phyloP scores from a whole-genome alignment of 2,329 filamentous ascomycete species.

The Chaetomium sp. region DNA sequence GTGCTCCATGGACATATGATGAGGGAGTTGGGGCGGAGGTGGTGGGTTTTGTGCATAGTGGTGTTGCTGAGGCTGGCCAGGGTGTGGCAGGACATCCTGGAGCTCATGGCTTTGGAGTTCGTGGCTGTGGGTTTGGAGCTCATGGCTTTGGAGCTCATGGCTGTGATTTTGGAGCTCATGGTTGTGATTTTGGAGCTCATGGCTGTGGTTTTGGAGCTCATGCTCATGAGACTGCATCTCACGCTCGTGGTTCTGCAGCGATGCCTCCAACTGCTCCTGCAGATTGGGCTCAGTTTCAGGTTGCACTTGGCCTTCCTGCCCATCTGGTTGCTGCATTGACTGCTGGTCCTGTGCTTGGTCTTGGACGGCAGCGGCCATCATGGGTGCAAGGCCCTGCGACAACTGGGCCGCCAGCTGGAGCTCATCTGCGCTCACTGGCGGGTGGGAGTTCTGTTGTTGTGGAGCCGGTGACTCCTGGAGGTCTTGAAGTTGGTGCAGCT shows the following conservation, averaged over 20 bases:
- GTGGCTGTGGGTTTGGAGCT: slow-evolving; percentile 35
- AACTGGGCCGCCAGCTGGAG: slow-evolving; percentile 61
- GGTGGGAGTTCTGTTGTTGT: slow-evolving; percentile 48
- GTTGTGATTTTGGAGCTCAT: slow-evolving; percentile 34
- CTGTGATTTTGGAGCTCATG: slow-evolving; percentile 36
- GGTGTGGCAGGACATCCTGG: slow-evolving; percentile 37
- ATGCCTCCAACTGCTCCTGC: background rate
- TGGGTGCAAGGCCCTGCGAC: slow-evolving; percentile 56
- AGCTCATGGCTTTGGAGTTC: slow-evolving; percentile 35
- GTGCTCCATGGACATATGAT: slow-evolving; percentile 43
- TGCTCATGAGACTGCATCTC: slow-evolving; percentile 12
- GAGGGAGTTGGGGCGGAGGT: slow-evolving; percentile 38
- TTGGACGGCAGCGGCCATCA: slow-evolving; percentile 48
- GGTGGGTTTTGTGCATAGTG: slow-evolving; percentile 34
- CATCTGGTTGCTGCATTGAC: slow-evolving; percentile 9
- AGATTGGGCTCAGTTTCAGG: slow-evolving; percentile 4
- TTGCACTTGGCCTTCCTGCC: slow-evolving; percentile 8
- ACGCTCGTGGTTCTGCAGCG: slow-evolving; percentile 32
- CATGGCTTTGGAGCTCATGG: slow-evolving; percentile 33
- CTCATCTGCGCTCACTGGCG: slow-evolving; percentile 54
- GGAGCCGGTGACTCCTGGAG: slow-evolving; percentile 42
- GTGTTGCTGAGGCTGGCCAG: slow-evolving; percentile 34
- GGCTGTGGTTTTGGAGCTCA: slow-evolving; percentile 33
- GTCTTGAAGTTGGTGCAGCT: slow-evolving; percentile 35
- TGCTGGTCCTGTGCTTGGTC: slow-evolving; percentile 42